These are phyloP conservation scores for Trichosporon ovoides DNA, from an alignment of 1,284 basidiomycete species.

Conservation along the genomic window DNA sequence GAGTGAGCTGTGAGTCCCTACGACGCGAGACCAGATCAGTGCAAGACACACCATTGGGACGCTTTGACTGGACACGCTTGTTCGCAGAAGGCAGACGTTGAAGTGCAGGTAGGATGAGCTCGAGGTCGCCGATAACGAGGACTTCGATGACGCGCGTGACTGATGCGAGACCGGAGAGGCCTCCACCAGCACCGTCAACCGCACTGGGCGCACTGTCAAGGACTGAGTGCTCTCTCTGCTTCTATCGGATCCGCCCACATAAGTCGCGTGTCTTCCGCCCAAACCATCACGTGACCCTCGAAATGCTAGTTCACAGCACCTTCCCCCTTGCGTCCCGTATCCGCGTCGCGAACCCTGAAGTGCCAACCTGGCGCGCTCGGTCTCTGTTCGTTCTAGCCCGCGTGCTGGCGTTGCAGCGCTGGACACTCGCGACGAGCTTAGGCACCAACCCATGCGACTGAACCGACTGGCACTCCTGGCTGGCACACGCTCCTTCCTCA, in stretches of 20 bases:
- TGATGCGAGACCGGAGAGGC: no score
- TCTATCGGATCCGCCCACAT: no score
- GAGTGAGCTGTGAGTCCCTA: background rate
- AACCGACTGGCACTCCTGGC: background rate
- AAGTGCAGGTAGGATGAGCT: no score
- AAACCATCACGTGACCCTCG: background rate
- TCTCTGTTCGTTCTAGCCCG: background rate
- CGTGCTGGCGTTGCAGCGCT: background rate
- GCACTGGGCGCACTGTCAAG: no score
- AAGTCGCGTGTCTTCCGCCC: no score
- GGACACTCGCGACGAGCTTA: slow-evolving; percentile 3
- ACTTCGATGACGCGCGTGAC: no score
- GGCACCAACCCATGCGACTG: slow-evolving; percentile 4
- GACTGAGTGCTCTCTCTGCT: no score
- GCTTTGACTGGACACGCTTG: background rate
- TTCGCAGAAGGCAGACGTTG: background rate
- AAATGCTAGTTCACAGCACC: background rate
- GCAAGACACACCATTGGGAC: slow-evolving; percentile 6
- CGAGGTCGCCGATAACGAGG: no score
- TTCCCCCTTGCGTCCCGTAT: background rate
- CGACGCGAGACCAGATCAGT: no score
- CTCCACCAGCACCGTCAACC: no score
- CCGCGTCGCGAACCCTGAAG: slow-evolving; percentile 4
- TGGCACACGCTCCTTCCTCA: background rate
- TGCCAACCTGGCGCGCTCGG: slow-evolving; percentile 5